phyloP scores from a whole-genome alignment of 2,329 filamentous ascomycete species.

The Penicillium sclerotiorum region DNA sequence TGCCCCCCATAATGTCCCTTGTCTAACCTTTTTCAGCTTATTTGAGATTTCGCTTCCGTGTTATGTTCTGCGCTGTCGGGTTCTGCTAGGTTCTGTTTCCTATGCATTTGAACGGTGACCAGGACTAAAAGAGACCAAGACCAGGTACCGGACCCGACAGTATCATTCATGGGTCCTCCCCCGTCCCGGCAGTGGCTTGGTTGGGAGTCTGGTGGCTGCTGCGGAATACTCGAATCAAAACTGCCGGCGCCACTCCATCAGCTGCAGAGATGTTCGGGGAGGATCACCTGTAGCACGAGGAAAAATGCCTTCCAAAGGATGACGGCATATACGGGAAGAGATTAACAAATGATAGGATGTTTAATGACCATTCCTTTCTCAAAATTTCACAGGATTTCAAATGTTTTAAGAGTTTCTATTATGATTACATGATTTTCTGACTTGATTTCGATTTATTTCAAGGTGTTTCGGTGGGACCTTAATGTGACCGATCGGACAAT shows the following conservation, averaged over 20 bases:
- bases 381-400: background rate
- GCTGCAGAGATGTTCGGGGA: slow-evolving; percentile 16
- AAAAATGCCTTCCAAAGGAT: slow-evolving; percentile 2
- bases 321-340: too few species aligned
- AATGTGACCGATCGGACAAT: slow-evolving; percentile 18
- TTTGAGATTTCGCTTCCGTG: too few species aligned
- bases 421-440: background rate
- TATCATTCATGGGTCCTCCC: slow-evolving; percentile 16
- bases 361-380: too few species aligned
- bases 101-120: too few species aligned
- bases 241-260: slow-evolving; percentile 23
- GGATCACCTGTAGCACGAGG: slow-evolving; percentile 14
- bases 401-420: background rate
- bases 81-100: too few species aligned
- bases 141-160: slow-evolving; percentile 15
- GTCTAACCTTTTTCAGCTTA: too few species aligned
- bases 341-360: too few species aligned
- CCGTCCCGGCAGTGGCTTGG: slow-evolving; percentile 21
- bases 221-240: slow-evolving; percentile 21
- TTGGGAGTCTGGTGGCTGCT: slow-evolving; percentile 12
- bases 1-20: too few species aligned
- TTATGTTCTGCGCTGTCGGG: too few species aligned
- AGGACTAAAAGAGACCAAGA: background rate
- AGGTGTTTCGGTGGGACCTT: background rate
- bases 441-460: background rate